Evolutionary conservation across 805 yeast genomes (phyloP).

Genomic region (Diddensiella caesifluorescens): DNA sequence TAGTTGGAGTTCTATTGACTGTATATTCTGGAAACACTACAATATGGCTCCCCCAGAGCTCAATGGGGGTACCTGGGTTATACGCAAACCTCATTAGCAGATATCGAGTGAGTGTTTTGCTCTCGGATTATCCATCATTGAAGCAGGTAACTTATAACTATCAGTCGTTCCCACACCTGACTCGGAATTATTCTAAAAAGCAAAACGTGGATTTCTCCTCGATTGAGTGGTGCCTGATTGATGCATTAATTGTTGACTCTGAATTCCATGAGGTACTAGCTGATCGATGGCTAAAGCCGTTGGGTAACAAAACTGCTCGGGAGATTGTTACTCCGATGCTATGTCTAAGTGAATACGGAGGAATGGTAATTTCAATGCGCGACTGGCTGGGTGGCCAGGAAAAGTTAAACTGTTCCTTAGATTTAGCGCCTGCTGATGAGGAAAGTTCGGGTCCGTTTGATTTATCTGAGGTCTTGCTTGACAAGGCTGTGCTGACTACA

Average conservation of each 20-base stretch:
- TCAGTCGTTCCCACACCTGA: conserved; percentile 79
- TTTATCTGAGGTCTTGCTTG: conserved; percentile 63
- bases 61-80: conserved; percentile 76
- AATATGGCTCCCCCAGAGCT: conserved; percentile 69
- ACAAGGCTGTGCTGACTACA: conserved; percentile 64
- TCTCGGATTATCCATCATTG: conserved; percentile 82
- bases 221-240: conserved; percentile 84
- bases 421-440: conserved; percentile 36
- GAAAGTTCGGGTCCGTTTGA: conserved; percentile 37
- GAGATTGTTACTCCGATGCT: conserved; percentile 83
- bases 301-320: conserved; percentile 75
- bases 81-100: conserved; percentile 76
- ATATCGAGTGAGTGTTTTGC: conserved; percentile 62
- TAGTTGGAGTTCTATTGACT: conserved; percentile 72
- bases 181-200: conserved; percentile 72
- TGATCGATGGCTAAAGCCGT: conserved; percentile 83
- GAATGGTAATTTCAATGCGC: conserved; percentile 84
- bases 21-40: conserved; percentile 80
- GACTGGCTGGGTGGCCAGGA: conserved; percentile 82
- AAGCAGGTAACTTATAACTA: conserved; percentile 91
- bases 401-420: conserved; percentile 44
- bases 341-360: conserved; percentile 90
- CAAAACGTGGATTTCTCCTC: conserved; percentile 71
- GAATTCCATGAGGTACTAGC: conserved; percentile 86
- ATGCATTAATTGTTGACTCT: conserved; percentile 83